A percentile compares a stretch with the other conserved stretches of the same genome.
These are phyloP conservation scores for Nakataea oryzae DNA, from an alignment of 2,329 filamentous ascomycete genomes.

Conservation along the genomic window DNA sequence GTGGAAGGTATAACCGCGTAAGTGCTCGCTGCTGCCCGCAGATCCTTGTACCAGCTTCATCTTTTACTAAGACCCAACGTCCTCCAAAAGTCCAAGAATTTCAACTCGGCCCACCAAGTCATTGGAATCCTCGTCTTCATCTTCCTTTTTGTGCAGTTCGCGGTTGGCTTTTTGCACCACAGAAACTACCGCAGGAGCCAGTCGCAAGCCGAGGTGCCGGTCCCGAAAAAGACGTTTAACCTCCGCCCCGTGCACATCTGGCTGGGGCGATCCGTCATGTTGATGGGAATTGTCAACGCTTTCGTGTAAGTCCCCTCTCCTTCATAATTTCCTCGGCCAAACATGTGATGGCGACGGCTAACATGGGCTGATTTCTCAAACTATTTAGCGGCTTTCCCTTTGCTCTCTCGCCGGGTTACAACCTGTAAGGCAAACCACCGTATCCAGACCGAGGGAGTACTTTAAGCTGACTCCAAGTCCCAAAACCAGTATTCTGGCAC, in stretches of 20 bases:
- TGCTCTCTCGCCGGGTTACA: conserved; percentile 34
- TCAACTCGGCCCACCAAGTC: conserved; percentile 45
- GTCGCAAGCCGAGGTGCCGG: conserved; percentile 16
- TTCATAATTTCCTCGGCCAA: not conserved
- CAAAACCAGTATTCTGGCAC: conserved; percentile 32
- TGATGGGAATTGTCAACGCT: conserved; percentile 43
- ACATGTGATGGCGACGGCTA: conserved; percentile 3
- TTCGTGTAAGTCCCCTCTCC: conserved; percentile 35
- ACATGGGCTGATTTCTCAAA: too few species aligned
- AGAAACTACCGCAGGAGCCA: conserved; percentile 37
- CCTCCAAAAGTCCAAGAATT: conserved; percentile 31
- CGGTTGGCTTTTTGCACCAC: conserved; percentile 46
- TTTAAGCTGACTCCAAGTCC: not conserved
- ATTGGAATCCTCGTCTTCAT: conserved; percentile 44
- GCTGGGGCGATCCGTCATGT: conserved; percentile 42
- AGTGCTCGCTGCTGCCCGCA: conserved; percentile 14
- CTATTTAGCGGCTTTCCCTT: conserved; percentile 42
- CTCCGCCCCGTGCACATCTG: conserved; percentile 35
- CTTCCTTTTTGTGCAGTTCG: conserved; percentile 40
- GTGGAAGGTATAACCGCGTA: conserved; percentile 45
- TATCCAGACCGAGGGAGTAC: not conserved
- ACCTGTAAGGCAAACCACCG: not conserved
- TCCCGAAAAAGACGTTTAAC: conserved; percentile 25
- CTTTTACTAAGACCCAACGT: not conserved
- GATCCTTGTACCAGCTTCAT: not conserved